Base-by-base conservation (phyloP, 176 grass and related monocot genomes). In the Cenchrus purpureus region DNA sequence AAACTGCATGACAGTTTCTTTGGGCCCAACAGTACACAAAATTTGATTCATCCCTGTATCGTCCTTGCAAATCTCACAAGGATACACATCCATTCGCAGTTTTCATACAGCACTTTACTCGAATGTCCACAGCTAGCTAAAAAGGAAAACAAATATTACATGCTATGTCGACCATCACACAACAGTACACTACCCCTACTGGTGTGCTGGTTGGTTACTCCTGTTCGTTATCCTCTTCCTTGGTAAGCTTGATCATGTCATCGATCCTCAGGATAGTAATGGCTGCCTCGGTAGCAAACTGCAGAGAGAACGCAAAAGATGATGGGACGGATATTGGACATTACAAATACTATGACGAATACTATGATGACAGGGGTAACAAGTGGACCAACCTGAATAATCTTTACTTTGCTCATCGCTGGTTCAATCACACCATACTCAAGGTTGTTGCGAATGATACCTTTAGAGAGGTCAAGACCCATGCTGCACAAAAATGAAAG, bases 371-470 rank as follows among this genome's bases (percentile, higher is more conserved):
- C 32, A 48, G 28, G 10, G 19, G 37, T 50, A 59, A 78, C 28
- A 22, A 73, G 65, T 28, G 43, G 0, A 28, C 76, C 15, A 8
- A 91, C 84, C 84, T 91, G 89, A 68, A 98, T 89, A 82, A 95
- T 98, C 83, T 98, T 98, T 25, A 98, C 93, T 95, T 98, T 98
- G 83, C 91, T 95, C 93, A 98, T 98, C 53, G 96, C 86, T 56
- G 96, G 93, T 74, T 98, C 96, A 60, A 98, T 98, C 29, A 98
- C 96, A 65, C 96, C 96, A 57, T 89, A 90, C 81, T 95, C 93
- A 7, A 95, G 83, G 65, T 98, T 98, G 83, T 95, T 95, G 68
- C 93, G 89, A 63, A 91, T 93, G 54, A 85, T 88, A 19, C 91
- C 96, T 80, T 98, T 92, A 1, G 40, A 70, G n/a, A 98, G 93